These are phyloP conservation scores for Apiotrichum akiyoshidainum DNA, from an alignment of 1,284 basidiomycete species.

Conservation along the genomic window DNA sequence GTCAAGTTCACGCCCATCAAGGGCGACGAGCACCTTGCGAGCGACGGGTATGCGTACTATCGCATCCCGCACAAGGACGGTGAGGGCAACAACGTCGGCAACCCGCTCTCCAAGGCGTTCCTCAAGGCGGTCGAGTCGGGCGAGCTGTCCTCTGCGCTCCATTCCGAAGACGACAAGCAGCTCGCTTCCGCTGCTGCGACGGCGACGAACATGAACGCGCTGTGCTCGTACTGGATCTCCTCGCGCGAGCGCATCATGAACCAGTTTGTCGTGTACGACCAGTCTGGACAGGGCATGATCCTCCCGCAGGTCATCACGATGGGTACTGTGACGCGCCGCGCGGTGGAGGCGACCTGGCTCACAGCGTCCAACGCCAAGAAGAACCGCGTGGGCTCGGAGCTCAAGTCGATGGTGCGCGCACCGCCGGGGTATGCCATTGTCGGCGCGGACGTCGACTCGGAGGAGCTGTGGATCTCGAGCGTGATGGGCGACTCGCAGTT, in stretches of 20 bases:
- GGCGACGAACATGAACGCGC: conserved; percentile 86
- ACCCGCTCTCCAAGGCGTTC: conserved; percentile 84
- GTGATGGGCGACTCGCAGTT: conserved; percentile 99
- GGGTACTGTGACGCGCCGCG: conserved; percentile 96
- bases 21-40: conserved; percentile 19
- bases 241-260: conserved; percentile 86
- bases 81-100: conserved; percentile 89
- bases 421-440: conserved; percentile 92
- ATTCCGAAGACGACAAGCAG: conserved; percentile 41
- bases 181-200: conserved; percentile 72
- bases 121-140: conserved; percentile 83
- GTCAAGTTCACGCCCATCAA: conserved; percentile 19
- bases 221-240: conserved; percentile 97
- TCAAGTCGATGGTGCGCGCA: conserved; percentile 95
- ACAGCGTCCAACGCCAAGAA: conserved; percentile 98
- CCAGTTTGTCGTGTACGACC: conserved; percentile 86
- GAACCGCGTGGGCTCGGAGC: conserved; percentile 93
- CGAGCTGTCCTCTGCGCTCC: conserved; percentile 59
- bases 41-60: conserved; percentile 60
- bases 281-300: conserved; percentile 71
- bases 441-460: conserved; percentile 97
- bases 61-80: conserved; percentile 96
- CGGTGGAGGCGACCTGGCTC: conserved; percentile 97
- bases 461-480: conserved; percentile 98
- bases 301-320: conserved; percentile 95